Evolutionary conservation across 2,329 filamentous ascomycete species (phyloP), one percentile per base, ranked within the genome.

Genomic region (Plectosphaerella sp.): DNA sequence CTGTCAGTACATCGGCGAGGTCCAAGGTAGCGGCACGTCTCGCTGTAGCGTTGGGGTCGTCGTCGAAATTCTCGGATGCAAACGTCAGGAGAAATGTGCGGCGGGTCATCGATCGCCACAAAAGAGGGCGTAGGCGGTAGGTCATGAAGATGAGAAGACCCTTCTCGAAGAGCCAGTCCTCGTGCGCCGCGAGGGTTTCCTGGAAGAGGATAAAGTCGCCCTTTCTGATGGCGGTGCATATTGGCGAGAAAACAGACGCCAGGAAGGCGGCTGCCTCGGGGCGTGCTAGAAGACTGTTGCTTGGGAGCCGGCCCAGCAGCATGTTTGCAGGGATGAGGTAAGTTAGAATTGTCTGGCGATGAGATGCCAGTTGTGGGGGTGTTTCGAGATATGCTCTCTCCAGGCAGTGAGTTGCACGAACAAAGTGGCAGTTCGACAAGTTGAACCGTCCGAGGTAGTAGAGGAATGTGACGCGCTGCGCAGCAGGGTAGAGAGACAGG

Each of bases 361-460:
- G 93, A 39, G 80, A 82, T 56, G 83, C 81, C 58, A 89, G 89
- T 16, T 63, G 64, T 0, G 71, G 61, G 1, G 78, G 79, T 0
- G 78, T 82, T 67, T 95, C 87, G 48, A 86, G 72, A 68, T 96
- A 97, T 3, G 93, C 90, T 24, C 86, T 79, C 62, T 95, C 82
- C 7, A 97, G 75, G 36, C 87, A 90, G 47, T 83, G 75, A 49
- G 87, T 83, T 0, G 92, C 91, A 24, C 88, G 85, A 56, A 82
- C 83, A 68, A 91, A 96, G 64, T 96, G 87, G 59, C 85, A 88
- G 67, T 90, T 92, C 57, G 89, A 84, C 66, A 96, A 91, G 63
- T 92, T 84, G 70, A 93, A 97, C 53, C 91, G 87, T 16, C 93
- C 93, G 6, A 97, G 85, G 65, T 96, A 96, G 72, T 96, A 97